Conservation (phyloP, 2,329 filamentous ascomycete species). For the Lachnellula suecica region DNA sequence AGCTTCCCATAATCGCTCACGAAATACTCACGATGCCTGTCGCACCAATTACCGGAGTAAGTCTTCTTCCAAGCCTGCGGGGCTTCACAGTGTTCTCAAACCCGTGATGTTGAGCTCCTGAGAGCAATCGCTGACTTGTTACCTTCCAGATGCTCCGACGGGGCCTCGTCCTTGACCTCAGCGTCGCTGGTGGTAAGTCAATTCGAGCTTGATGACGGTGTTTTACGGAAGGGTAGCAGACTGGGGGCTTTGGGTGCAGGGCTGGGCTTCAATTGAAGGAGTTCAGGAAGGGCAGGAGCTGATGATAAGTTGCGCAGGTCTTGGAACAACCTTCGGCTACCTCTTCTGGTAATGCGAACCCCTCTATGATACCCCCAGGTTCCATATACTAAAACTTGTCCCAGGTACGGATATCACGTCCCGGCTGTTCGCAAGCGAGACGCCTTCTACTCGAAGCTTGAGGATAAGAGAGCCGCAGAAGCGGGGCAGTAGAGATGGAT, state of each 20-base stretch:
- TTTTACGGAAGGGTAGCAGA: neutral
- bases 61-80: constrained; percentile 12
- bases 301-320: constrained; percentile 38
- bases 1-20: constrained; percentile 24
- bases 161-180: constrained; percentile 56
- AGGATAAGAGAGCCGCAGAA: constrained; percentile 37
- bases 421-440: constrained; percentile 40
- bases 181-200: constrained; percentile 52
- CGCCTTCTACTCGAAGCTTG: constrained; percentile 40
- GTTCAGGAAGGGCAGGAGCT: constrained; percentile 1
- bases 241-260: neutral
- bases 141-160: constrained; percentile 54
- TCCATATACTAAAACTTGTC: constrained; percentile 9
- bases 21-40: constrained; percentile 33
- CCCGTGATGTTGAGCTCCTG: constrained; percentile 10
- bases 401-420: constrained; percentile 42
- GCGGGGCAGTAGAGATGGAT: constrained; percentile 23
- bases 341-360: constrained; percentile 49
- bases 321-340: constrained; percentile 53
- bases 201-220: neutral
- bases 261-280: neutral
- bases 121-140: constrained; percentile 28
- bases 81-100: neutral
- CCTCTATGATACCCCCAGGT: neutral
- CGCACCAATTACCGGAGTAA: constrained; percentile 37